A percentile compares a stretch with the other conserved stretches of the same genome.
Conservation (phyloP, 768 basidiomycete species). For the Phanerochaete sordida region DNA sequence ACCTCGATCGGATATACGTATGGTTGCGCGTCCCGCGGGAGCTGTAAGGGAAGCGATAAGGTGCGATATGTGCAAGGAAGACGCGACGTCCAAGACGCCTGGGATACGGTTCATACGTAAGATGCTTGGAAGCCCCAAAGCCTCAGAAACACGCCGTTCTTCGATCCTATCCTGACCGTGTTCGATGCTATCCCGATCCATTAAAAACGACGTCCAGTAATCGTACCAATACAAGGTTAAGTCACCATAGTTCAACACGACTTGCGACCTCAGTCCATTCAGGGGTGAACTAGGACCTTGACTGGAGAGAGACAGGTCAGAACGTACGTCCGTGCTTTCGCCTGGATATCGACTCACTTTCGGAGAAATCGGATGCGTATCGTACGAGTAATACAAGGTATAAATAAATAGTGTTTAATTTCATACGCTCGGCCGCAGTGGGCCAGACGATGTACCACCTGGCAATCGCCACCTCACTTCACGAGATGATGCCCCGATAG, state of each 20-base stretch:
- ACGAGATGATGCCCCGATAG: too few species aligned
- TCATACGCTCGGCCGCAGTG: too few species aligned
- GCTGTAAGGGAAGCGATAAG: not conserved
- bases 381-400: too few species aligned
- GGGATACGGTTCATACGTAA: not conserved
- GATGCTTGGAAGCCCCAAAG: too few species aligned
- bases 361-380: too few species aligned
- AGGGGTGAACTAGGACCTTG: conserved; percentile 34
- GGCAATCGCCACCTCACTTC: too few species aligned
- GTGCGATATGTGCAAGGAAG: not conserved
- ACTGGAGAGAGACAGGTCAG: conserved; percentile 22
- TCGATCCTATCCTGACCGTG: too few species aligned
- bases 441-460: too few species aligned
- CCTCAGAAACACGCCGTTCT: too few species aligned
- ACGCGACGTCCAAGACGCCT: not conserved
- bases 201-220: not conserved
- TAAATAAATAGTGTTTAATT: too few species aligned
- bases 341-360: too few species aligned
- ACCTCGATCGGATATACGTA: not conserved
- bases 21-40: not conserved
- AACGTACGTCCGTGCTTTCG: not conserved
- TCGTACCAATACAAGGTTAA: not conserved
- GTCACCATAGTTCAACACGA: not conserved
- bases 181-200: not conserved
- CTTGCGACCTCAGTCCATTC: not conserved